phyloP scores from a whole-genome alignment of 169 alveolate genomes.

The Eimeria acervulina region DNA sequence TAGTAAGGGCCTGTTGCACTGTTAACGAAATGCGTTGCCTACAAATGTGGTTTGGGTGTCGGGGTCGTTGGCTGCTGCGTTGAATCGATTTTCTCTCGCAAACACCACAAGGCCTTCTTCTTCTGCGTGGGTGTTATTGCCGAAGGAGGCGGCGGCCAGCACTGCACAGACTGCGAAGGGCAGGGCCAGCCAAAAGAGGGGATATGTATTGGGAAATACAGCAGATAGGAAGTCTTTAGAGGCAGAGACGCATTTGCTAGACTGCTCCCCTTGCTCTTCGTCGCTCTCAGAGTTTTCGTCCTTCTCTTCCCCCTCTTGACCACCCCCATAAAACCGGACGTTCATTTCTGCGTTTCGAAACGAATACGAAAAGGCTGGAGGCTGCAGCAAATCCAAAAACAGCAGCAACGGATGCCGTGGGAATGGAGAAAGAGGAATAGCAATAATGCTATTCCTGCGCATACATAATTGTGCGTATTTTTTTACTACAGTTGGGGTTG shows the following conservation, averaged over 20 bases:
- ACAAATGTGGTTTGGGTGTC: conserved; percentile 45
- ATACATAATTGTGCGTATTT: no score
- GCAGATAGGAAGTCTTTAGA: conserved; percentile 18
- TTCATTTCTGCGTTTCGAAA: conserved; percentile 38
- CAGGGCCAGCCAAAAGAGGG: conserved; percentile 64
- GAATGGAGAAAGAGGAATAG: background rate
- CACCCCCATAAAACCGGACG: conserved; percentile 23
- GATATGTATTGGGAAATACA: conserved; percentile 71
- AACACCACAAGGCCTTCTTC: conserved; percentile 33
- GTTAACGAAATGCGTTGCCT: background rate
- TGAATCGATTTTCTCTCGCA: conserved; percentile 21
- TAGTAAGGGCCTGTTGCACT: background rate
- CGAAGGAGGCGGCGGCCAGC: conserved; percentile 64
- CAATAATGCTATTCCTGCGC: no score
- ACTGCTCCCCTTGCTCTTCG: conserved; percentile 62
- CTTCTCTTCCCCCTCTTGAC: conserved; percentile 60
- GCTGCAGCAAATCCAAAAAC: conserved; percentile 19
- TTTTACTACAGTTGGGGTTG: no score
- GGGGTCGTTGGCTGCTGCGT: conserved; percentile 28
- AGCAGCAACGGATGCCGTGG: background rate
- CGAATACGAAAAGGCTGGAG: conserved; percentile 2
- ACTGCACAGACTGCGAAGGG: conserved; percentile 75
- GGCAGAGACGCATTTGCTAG: conserved; percentile 27
- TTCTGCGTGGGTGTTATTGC: conserved; percentile 24
- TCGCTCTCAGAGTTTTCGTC: conserved; percentile 75